phyloP scores from a whole-genome alignment of 2,329 filamentous ascomycete species.

The Teratosphaeria destructans region DNA sequence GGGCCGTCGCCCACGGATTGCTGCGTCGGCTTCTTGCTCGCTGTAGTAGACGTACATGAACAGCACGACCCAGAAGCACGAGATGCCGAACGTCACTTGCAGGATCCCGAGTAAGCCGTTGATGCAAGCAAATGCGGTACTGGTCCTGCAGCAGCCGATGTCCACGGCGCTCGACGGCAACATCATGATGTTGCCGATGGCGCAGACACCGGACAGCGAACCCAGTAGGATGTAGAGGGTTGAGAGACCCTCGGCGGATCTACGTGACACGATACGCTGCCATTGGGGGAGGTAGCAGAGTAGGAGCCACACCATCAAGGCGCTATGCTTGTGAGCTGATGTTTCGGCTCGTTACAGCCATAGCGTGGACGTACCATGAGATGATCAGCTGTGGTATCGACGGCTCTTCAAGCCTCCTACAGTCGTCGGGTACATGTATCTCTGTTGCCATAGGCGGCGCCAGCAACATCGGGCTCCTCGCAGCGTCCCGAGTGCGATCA shows the following conservation, averaged over 20 bases:
- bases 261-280: conserved; percentile 71
- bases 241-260: conserved; percentile 83
- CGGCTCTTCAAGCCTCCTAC: conserved; percentile 7
- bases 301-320: conserved; percentile 76
- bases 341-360: conserved; percentile 2
- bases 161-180: conserved; percentile 68
- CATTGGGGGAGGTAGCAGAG: conserved; percentile 89
- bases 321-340: conserved; percentile 26
- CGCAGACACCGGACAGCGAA: conserved; percentile 74
- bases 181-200: conserved; percentile 79
- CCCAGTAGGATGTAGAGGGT: conserved; percentile 86
- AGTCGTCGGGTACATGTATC: conserved; percentile 2
- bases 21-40: conserved; percentile 20
- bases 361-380: conserved; percentile 5
- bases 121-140: conserved; percentile 70
- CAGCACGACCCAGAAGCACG: conserved; percentile 57
- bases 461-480: not conserved
- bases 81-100: conserved; percentile 83
- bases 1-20: conserved; percentile 13
- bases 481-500: not conserved
- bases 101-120: conserved; percentile 73
- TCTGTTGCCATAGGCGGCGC: not conserved
- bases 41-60: conserved; percentile 65
- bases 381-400: conserved; percentile 10
- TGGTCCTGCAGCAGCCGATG: conserved; percentile 70